These are phyloP conservation scores for Penicillium soppii DNA, from an alignment of 495 filamentous ascomycete species.

Conservation along the genomic window DNA sequence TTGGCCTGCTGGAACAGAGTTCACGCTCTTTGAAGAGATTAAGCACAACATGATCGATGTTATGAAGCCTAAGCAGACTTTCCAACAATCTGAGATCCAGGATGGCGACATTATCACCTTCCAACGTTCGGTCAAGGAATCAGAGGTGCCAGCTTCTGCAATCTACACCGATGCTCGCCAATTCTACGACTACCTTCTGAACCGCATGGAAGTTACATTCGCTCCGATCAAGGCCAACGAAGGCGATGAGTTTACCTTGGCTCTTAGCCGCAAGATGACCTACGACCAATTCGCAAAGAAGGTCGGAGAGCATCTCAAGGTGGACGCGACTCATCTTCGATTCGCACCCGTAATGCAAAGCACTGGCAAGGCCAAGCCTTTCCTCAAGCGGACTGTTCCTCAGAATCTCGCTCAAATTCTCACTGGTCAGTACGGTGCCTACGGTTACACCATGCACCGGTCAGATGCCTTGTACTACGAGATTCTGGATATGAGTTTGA, in stretches of 20 bases:
- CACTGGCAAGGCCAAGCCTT: conserved; percentile 68
- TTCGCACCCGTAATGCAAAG: conserved; percentile 80
- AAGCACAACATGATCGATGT: conserved; percentile 95
- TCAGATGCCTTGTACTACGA: conserved; percentile 84
- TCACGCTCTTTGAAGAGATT: conserved; percentile 90
- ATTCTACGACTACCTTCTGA: conserved; percentile 90
- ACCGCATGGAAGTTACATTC: conserved; percentile 68
- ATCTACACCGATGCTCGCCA: conserved; percentile 66
- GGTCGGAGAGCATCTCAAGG: conserved; percentile 75
- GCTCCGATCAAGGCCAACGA: conserved; percentile 37
- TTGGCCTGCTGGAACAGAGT: conserved; percentile 67
- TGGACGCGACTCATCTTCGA: conserved; percentile 81
- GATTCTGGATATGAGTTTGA: conserved; percentile 87
- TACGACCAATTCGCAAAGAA: conserved; percentile 89
- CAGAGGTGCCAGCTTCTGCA: conserved; percentile 51
- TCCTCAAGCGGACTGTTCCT: conserved; percentile 68
- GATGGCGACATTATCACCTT: conserved; percentile 98
- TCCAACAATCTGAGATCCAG: conserved; percentile 90
- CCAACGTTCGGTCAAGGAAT: conserved; percentile 65
- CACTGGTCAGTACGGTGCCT: conserved; percentile 60
- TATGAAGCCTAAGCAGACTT: conserved; percentile 85
- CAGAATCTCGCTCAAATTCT: conserved; percentile 72
- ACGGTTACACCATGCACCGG: conserved; percentile 64
- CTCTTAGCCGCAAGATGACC: conserved; percentile 79
- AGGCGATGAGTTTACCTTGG: conserved; percentile 64